Conservation (phyloP, 2,329 filamentous ascomycete genomes). For the Neofusicoccum parvum region DNA sequence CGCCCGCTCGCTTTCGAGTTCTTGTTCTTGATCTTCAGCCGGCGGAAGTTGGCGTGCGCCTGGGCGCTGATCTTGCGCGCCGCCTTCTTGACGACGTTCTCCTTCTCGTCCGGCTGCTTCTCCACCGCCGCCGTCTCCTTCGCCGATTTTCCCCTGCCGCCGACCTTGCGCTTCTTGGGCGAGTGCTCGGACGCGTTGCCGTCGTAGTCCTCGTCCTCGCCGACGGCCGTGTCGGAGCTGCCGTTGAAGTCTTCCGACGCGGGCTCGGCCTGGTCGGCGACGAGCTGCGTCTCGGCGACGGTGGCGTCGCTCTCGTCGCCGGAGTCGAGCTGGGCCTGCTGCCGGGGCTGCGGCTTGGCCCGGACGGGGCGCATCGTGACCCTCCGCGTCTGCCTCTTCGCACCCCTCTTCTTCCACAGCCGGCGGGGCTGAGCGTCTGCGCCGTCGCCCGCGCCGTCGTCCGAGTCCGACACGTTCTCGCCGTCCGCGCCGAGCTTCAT, state of each 20-base stretch:
- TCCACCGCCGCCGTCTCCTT: conserved; percentile 28
- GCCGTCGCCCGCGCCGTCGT: conserved; percentile 60
- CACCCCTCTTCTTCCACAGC: conserved; percentile 79
- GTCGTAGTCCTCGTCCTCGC: conserved; percentile 39
- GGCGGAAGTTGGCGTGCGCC: conserved; percentile 52
- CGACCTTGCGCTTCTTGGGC: conserved; percentile 6
- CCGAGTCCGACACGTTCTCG: conserved; percentile 53
- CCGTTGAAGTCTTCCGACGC: conserved; percentile 16
- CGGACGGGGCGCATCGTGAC: conserved; percentile 54
- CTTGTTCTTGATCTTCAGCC: conserved; percentile 55
- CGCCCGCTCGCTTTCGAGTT: conserved; percentile 16
- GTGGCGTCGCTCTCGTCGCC: conserved; percentile 28
- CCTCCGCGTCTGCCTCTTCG: conserved; percentile 74
- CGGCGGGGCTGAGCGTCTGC: conserved; percentile 58
- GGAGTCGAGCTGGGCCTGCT: conserved; percentile 40
- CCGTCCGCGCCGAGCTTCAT: conserved; percentile 51
- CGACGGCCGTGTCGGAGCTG: conserved; percentile 37
- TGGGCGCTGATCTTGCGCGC: conserved; percentile 49
- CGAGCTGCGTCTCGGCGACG: conserved; percentile 45
- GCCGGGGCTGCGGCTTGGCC: conserved; percentile 6
- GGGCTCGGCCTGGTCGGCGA: conserved; percentile 27
- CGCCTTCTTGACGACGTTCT: conserved; percentile 40
- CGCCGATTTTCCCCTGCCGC: conserved; percentile 20
- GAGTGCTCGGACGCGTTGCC: conserved; percentile 23
- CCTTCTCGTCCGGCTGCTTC: conserved; percentile 26